A percentile compares a stretch with the other conserved stretches of the same genome.
Evolutionary conservation across 2,329 filamentous ascomycete genomes (phyloP).

Genomic region (Ophiostoma sp.): DNA sequence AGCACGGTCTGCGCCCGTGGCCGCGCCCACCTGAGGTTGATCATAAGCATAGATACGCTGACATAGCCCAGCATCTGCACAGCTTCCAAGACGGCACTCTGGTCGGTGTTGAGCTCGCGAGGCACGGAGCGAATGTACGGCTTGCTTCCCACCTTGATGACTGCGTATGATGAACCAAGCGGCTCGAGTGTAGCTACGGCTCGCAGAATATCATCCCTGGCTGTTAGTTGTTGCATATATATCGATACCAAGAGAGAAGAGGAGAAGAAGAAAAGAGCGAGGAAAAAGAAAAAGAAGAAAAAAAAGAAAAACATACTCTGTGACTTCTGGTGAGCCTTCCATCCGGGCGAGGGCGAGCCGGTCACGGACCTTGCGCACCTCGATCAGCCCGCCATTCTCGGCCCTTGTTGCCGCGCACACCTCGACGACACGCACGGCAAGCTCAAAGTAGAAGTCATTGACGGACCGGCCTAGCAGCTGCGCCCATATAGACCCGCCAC

Average conservation of each 20-base stretch:
- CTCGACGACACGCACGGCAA: slow-evolving; percentile 92
- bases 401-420: slow-evolving; percentile 78
- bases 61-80: slow-evolving; percentile 87
- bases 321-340: slow-evolving; percentile 72
- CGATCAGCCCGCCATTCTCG: slow-evolving; percentile 90
- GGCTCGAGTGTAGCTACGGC: slow-evolving; percentile 84
- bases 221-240: background rate
- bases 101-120: slow-evolving; percentile 91
- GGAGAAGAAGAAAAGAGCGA: background rate
- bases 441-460: slow-evolving; percentile 97
- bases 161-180: slow-evolving; percentile 79
- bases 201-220: slow-evolving; percentile 80
- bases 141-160: slow-evolving; percentile 76
- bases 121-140: slow-evolving; percentile 89
- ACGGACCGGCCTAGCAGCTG: slow-evolving; percentile 87
- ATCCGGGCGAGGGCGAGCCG: slow-evolving; percentile 66
- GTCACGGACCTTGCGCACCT: slow-evolving; percentile 73
- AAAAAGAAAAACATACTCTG: slow-evolving; percentile 53
- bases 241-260: background rate
- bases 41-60: slow-evolving; percentile 78
- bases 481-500: slow-evolving; percentile 73
- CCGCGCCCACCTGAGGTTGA: slow-evolving; percentile 80
- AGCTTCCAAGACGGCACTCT: slow-evolving; percentile 85
- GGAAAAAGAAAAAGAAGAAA: background rate
- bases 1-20: slow-evolving; percentile 83